Evolutionary conservation across 352 stramenopile species (phyloP), one percentile per base, ranked within the genome.

Genomic region (Phytophthora kernoviae): DNA sequence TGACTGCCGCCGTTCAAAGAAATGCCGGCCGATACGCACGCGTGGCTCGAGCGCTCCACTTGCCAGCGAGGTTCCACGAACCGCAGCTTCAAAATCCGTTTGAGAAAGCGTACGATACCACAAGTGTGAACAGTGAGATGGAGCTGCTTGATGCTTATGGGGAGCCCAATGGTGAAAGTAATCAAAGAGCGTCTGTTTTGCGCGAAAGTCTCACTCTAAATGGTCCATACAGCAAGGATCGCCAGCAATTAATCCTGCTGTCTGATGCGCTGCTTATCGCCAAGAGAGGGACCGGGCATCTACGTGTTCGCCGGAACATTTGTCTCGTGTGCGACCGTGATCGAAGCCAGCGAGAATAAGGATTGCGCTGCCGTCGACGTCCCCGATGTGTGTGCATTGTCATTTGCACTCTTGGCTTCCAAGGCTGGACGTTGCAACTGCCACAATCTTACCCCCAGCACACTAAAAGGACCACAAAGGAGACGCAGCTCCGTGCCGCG

Each of bases 221-320:
- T 18, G 43, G 55, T 22, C 48, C 49, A 24, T 39, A 52, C 22
- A 45, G 37, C 44, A 66, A 62, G 20, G 79, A 87, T 34, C 69
- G 62, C 15, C 42, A 75, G 37, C 75, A 66, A 7, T 62, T 91
- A 24, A 77, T 91, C 14, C 34, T 91, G 49, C 63, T 91, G 5
- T 91, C 81, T 11, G 79, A 91, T 18, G 76, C 78, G 49, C 56
- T 91, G 10, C 46, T 91, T 41, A 85, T 91, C 55, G 75, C 75
- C 36, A 87, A 84, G 57, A 73, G 68, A 14, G 52, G 66, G 9
- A 78, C 74, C 14, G 69, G 75, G 10, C 70, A 69, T 39, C 68
- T 89, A 22, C 82, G 84, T 49, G 68, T 89, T 48, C 67, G 70
- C n/a, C 74, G 67, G 10, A 73, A 86, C 51, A 72, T 89, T 56